These are phyloP conservation scores for Amborella trichopoda DNA, from an alignment of 164 flowering plant species.

Conservation along the genomic window DNA sequence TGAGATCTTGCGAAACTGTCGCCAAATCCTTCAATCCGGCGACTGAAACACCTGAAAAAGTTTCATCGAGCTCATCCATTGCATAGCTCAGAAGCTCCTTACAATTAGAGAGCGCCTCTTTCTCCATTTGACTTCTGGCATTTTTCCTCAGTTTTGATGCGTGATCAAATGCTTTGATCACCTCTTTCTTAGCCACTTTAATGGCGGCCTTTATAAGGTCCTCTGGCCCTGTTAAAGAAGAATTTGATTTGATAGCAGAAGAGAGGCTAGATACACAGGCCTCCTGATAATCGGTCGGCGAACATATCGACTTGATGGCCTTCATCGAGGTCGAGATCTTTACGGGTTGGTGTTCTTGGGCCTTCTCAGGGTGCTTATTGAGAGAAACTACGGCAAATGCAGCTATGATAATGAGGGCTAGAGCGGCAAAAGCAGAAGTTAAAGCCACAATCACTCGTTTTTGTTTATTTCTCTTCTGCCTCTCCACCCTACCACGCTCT, in stretches of 20 bases:
- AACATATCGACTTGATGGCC: conserved; percentile 31
- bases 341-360: not conserved
- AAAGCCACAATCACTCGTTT: conserved; percentile 6
- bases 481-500: conserved; percentile 17
- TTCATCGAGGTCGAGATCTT: conserved; percentile 5
- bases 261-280: conserved; percentile 31
- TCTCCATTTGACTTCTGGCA: conserved; percentile 24
- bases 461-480: conserved; percentile 7
- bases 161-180: conserved; percentile 21
- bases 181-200: conserved; percentile 32
- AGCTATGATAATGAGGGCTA: not conserved
- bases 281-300: conserved; percentile 30
- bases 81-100: conserved; percentile 34
- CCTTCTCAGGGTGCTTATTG: not conserved
- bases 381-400: conserved; percentile 3
- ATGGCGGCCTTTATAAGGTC: conserved; percentile 29
- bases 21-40: conserved; percentile 9
- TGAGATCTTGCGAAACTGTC: conserved; percentile 21
- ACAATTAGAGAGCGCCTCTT: conserved; percentile 57
- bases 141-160: conserved; percentile 17
- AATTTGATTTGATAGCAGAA: conserved; percentile 7
- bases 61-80: conserved; percentile 28
- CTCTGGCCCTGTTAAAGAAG: not conserved
- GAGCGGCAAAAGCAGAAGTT: not conserved
- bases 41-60: conserved; percentile 13